Evolutionary conservation across 1,284 basidiomycete species (phyloP), one percentile per base, ranked within the genome.

Genomic region (Ganoderma leucocontextum): DNA sequence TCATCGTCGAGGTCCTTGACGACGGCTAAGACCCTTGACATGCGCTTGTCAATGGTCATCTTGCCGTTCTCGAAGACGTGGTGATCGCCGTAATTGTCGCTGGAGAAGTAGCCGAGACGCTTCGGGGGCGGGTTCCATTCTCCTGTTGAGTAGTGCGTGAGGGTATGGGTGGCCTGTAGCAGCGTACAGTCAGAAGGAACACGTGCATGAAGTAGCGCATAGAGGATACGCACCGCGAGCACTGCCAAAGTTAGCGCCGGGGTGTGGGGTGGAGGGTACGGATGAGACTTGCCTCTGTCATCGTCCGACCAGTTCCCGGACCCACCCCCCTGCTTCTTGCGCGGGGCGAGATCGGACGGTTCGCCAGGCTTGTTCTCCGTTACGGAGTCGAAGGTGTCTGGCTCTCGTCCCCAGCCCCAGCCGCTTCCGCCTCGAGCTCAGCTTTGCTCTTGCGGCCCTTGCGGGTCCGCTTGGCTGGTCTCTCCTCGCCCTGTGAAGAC

Each of bases 221-320:
- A 29, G 29, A 29, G 29, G 29, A 29, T 29, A 29, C 2, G 29
- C 29, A 29, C 29, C 29, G 2, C 29, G 29, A 29, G 29, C 29
- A 29, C 29, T 2, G 29, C 29, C 29, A 29, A 29, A 29, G 29
- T 29, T 29, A 29, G 29, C 29, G 29, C 29, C 85, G 86, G 58
- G 82, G 83, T 38, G 78, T 77, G 39, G 78, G 74, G 65, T 80
- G 62, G 25, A 49, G 74, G 44, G 74, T 73, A 65, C 65, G 65
- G 66, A 73, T 65, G 62, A 71, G 76, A 71, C 82, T 70, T 71
- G 88, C 89, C 82, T 83, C 87, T 86, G 75, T 92, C 89, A 70
- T 89, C 83, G 59, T 87, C 81, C 59, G 88, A 81, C 90, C 91
- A 87, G 35, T 80, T 79, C 44, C 58, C 58, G n/a, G 75, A 76